phyloP scores from a whole-genome alignment of 2,329 filamentous ascomycete genomes.

The Acrocalymma vagum region DNA sequence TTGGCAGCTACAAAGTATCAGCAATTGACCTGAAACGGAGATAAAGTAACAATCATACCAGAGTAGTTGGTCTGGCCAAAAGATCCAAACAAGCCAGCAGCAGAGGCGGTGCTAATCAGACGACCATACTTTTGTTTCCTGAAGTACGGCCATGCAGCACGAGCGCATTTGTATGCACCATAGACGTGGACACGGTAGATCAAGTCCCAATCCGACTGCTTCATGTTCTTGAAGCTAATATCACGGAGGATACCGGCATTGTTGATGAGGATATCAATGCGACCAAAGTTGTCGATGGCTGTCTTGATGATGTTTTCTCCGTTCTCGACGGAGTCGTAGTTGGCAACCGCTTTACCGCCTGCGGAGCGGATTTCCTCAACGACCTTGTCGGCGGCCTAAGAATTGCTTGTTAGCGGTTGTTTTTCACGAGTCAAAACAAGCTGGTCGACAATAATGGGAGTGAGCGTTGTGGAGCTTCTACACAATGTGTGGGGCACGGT shows the following conservation, averaged over 20 bases:
- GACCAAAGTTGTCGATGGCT: conserved; percentile 80
- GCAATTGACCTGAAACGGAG: conserved; percentile 18
- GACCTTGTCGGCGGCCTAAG: conserved; percentile 80
- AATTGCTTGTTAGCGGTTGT: conserved; percentile 16
- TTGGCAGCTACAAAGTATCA: conserved; percentile 74
- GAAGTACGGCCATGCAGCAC: conserved; percentile 96
- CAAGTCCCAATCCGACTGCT: conserved; percentile 95
- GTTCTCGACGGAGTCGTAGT: conserved; percentile 94
- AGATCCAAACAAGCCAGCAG: conserved; percentile 91
- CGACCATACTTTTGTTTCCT: conserved; percentile 98
- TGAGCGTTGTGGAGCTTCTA: too few relatives aligned
- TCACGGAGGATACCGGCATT: conserved; percentile 96
- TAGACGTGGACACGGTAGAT: conserved; percentile 92
- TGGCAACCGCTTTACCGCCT: conserved; percentile 95
- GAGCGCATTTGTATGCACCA: conserved; percentile 93
- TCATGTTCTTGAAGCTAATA: conserved; percentile 98
- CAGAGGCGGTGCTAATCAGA: conserved; percentile 96
- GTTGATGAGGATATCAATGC: conserved; percentile 95
- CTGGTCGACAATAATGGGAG: too few relatives aligned
- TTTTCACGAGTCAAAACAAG: too few relatives aligned
- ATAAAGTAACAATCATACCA: conserved; percentile 51
- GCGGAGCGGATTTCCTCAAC: conserved; percentile 84
- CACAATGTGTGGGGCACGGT: too few relatives aligned
- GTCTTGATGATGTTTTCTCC: conserved; percentile 95
- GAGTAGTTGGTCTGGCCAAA: conserved; percentile 98